Conservation (phyloP, 805 yeast species). For the Ogataea dorogensis region DNA sequence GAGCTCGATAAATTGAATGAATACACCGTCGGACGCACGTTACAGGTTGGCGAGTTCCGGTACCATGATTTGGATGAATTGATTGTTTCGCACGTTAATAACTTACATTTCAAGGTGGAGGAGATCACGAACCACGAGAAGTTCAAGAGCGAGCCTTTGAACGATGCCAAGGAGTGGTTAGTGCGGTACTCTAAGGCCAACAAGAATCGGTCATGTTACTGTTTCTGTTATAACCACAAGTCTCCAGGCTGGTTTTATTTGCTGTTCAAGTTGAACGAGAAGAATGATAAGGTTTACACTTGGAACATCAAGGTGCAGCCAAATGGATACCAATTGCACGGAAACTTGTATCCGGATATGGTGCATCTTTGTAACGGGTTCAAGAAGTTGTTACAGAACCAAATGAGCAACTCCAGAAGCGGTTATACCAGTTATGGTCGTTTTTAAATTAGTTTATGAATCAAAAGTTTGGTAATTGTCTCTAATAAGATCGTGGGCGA, state of each 20-base stretch:
- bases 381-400: slow-evolving; percentile 50
- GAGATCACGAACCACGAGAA: slow-evolving; percentile 86
- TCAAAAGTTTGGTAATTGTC: not conserved
- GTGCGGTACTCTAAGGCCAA: slow-evolving; percentile 88
- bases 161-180: slow-evolving; percentile 83
- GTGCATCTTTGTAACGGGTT: slow-evolving; percentile 90
- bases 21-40: slow-evolving; percentile 52
- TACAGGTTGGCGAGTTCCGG: slow-evolving; percentile 61
- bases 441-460: slow-evolving; percentile 4
- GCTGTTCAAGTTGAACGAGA: slow-evolving; percentile 75
- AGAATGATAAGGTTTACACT: slow-evolving; percentile 62
- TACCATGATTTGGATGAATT: slow-evolving; percentile 92
- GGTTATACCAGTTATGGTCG: slow-evolving; percentile 23
- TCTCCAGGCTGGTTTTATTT: slow-evolving; percentile 92
- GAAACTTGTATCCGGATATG: slow-evolving; percentile 86
- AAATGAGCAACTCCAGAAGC: slow-evolving; percentile 24
- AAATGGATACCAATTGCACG: slow-evolving; percentile 77
- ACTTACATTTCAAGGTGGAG: slow-evolving; percentile 76
- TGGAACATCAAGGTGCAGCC: slow-evolving; percentile 94
- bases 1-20: slow-evolving; percentile 72
- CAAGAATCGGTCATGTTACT: slow-evolving; percentile 85
- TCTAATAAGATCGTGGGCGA: slow-evolving; percentile 8
- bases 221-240: slow-evolving; percentile 85
- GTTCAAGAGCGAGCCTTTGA: slow-evolving; percentile 74
- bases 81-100: slow-evolving; percentile 81